phyloP scores from a whole-genome alignment of 805 yeast genomes.

The Metschnikowia corniflorae region DNA sequence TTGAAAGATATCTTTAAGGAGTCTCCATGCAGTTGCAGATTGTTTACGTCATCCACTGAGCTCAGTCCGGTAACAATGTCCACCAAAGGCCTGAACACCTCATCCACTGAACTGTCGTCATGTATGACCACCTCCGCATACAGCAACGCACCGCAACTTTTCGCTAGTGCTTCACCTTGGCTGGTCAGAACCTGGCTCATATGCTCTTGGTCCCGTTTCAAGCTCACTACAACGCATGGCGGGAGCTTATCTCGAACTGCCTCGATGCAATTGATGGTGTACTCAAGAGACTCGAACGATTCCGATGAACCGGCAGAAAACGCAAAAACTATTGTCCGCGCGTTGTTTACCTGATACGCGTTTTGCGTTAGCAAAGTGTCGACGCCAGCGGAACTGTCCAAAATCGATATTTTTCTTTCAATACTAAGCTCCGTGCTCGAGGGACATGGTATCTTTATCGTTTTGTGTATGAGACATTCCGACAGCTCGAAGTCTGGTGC shows the following conservation, averaged over 20 bases:
- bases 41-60: too few relatives aligned
- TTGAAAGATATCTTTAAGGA: too few relatives aligned
- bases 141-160: slow-evolving; percentile 23
- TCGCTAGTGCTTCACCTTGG: slow-evolving; percentile 30
- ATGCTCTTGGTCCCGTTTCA: slow-evolving; percentile 25
- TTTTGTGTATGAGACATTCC: slow-evolving; percentile 10
- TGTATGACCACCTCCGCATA: slow-evolving; percentile 29
- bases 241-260: slow-evolving; percentile 25
- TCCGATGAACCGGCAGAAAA: slow-evolving; percentile 27
- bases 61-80: too few relatives aligned
- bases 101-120: slow-evolving; percentile 19
- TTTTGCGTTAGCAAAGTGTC: slow-evolving; percentile 28
- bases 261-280: slow-evolving; percentile 23
- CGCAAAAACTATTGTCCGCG: slow-evolving; percentile 27
- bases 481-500: slow-evolving; percentile 11
- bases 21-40: too few relatives aligned
- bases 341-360: slow-evolving; percentile 27
- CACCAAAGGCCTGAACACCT: slow-evolving; percentile 29
- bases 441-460: slow-evolving; percentile 5
- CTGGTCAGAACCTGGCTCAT: slow-evolving; percentile 27
- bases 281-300: slow-evolving; percentile 29
- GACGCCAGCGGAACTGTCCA: slow-evolving; percentile 26
- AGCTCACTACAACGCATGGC: slow-evolving; percentile 30
- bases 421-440: background rate
- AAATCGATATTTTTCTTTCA: slow-evolving; percentile 27